Percentiles rank a stretch among this genome's conserved stretches.
phyloP scores from a whole-genome alignment of 352 stramenopile genomes.

The Globisporangium apiculatum region DNA sequence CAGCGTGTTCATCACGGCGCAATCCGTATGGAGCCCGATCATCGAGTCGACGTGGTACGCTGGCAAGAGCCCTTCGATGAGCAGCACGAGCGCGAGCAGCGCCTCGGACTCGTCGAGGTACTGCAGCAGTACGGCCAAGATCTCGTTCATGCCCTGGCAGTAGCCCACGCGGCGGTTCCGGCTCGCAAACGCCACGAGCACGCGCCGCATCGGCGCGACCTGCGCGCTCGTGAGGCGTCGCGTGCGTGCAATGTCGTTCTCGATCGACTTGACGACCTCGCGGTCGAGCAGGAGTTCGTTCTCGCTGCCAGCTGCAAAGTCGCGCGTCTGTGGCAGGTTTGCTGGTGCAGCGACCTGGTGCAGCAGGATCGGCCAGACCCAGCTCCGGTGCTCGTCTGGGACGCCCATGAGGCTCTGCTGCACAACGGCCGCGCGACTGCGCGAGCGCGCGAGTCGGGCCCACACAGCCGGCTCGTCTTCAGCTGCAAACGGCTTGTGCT shows the following conservation, averaged over 20 bases:
- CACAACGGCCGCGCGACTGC: constrained; percentile 24
- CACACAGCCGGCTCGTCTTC: constrained; percentile 28
- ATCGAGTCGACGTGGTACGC: constrained; percentile 82
- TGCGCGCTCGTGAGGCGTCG: constrained; percentile 48
- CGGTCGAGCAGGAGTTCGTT: constrained; percentile 44
- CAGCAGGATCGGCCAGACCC: constrained; percentile 71
- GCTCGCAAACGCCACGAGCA: constrained; percentile 66
- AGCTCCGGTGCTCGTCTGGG: constrained; percentile 53
- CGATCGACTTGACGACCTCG: constrained; percentile 71
- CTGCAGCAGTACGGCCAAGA: constrained; percentile 61
- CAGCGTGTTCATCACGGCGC: constrained; percentile 76
- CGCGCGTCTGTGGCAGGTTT: constrained; percentile 25
- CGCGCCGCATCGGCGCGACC: constrained; percentile 47
- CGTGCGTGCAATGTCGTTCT: constrained; percentile 75
- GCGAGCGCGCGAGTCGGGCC: constrained; percentile 29
- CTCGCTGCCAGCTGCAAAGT: constrained; percentile 20
- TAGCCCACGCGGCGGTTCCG: constrained; percentile 75
- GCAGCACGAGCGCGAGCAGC: constrained; percentile 48
- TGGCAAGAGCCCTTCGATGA: constrained; percentile 71
- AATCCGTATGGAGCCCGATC: constrained; percentile 80
- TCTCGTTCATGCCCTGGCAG: constrained; percentile 85
- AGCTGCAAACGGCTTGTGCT: not conserved
- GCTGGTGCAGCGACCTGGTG: constrained; percentile 26
- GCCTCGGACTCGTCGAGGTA: constrained; percentile 59
- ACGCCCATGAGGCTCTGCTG: constrained; percentile 44